Conservation (phyloP, 2,329 filamentous ascomycete species). For the Sporothrix variecibatus region DNA sequence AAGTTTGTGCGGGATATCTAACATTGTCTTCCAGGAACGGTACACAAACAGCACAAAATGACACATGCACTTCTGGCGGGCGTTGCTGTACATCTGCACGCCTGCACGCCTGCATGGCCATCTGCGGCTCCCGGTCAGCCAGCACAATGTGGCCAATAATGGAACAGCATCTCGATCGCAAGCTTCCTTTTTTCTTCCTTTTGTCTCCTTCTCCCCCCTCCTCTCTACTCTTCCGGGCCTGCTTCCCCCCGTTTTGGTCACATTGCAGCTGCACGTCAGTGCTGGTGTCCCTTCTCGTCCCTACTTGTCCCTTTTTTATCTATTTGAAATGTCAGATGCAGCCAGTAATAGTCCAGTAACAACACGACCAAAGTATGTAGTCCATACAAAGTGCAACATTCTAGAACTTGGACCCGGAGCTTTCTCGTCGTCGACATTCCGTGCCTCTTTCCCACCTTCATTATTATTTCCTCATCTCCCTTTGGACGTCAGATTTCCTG, state of each 20-base stretch:
- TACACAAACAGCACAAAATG: constrained; percentile 7
- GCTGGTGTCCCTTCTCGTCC: not conserved
- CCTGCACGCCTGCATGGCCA: not conserved
- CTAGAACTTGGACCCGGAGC: not conserved
- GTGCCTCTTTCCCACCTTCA: not conserved
- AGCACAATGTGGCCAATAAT: constrained; percentile 19
- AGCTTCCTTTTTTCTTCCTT: not conserved
- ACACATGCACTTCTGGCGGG: not conserved
- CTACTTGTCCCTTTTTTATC: not conserved
- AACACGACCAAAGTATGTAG: not conserved
- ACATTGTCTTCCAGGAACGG: not conserved
- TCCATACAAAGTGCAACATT: not conserved
- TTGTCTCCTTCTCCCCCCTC: not conserved
- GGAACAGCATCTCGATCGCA: constrained; percentile 21
- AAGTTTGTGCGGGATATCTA: not conserved
- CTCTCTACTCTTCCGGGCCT: not conserved
- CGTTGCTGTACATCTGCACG: not conserved
- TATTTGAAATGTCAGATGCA: not conserved
- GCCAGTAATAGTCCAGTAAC: not conserved
- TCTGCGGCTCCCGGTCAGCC: not conserved
- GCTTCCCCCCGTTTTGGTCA: constrained; percentile 14
- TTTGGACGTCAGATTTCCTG: not conserved
- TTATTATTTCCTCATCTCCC: not conserved
- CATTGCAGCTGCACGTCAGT: constrained; percentile 26
- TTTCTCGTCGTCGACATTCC: not conserved